Evolutionary conservation across 2,329 filamentous ascomycete genomes (phyloP), one percentile per base, ranked within the genome.

Genomic region (Beauveria sp.): DNA sequence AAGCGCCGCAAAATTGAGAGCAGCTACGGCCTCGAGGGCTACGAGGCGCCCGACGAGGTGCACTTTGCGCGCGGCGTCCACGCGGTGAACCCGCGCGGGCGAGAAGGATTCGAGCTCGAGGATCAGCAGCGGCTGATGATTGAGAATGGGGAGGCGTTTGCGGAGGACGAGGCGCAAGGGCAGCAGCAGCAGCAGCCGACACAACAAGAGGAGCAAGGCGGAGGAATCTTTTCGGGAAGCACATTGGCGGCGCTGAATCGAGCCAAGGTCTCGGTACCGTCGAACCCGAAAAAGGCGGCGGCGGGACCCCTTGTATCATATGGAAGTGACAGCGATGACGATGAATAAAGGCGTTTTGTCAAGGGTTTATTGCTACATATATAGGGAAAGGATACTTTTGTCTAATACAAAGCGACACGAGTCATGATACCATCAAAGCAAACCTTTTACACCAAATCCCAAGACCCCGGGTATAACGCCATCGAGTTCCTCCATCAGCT

Each of bases 1-100:
- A 98, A 97, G 78, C 82, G 93, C 69, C 86, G 93, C 74, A 96
- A 91, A 76, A 86, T 96, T 28, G 91, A 97, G 73, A 92, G 91
- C 55, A 88, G 84, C 24, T 98, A 96, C 71, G 93, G 93, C 0
- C 75, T 99, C 51, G 84, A 93, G 60, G 93, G 93, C 1, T 98
- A 97, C 72, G 91, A 98, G 70, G 93, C 93, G 1, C 93, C 93
- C 0, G 95, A 99, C 71, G 89, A 95, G 65, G 87, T 99, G 28
- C 96, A 96, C 83, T 96, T 93, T 75, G 90, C 92, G 0, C 83
- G 90, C 52, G 91, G 93, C 42, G 84, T 86, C 67, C 86, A 87
- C 65, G 84, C 85, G 0, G 83, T 87, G 34, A 87, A 87, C 67
- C 83, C 83, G 0, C 70, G 77, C 3, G 84, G 83, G 1, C 75